phyloP scores from a whole-genome alignment of 352 stramenopile genomes.

The Pythium oligandrum region DNA sequence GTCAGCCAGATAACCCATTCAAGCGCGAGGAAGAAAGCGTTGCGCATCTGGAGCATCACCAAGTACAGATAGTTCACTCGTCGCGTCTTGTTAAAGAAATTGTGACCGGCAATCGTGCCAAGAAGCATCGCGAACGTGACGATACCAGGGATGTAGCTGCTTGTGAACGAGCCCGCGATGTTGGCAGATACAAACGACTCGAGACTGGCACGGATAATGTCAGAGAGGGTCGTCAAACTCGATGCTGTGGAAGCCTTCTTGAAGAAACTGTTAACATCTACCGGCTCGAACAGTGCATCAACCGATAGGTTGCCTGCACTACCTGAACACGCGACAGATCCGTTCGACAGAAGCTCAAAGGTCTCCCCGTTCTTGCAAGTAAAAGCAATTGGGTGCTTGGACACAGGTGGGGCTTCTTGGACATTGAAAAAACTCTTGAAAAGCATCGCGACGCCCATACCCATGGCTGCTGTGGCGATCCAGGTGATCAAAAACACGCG shows the following conservation, averaged over 20 bases:
- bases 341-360: conserved; percentile 16
- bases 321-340: conserved; percentile 5
- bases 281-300: conserved; percentile 41
- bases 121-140: conserved; percentile 73
- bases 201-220: conserved; percentile 58
- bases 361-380: conserved; percentile 1
- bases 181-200: conserved; percentile 58
- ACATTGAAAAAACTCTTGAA: conserved; percentile 31
- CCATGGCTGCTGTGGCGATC: conserved; percentile 40
- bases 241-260: not conserved
- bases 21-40: conserved; percentile 67
- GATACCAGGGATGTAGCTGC: conserved; percentile 49
- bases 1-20: conserved; percentile 68
- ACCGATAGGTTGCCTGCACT: conserved; percentile 32
- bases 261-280: not conserved
- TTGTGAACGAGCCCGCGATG: conserved; percentile 45
- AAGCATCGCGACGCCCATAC: conserved; percentile 46
- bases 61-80: conserved; percentile 64
- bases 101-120: conserved; percentile 47
- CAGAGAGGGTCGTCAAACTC: conserved; percentile 21
- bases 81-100: conserved; percentile 55
- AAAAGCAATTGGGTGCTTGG: too few species aligned
- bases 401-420: not conserved
- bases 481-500: conserved; percentile 56
- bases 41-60: conserved; percentile 56